Conservation (phyloP, 257 asterid genomes). For the Catharanthus roseus region DNA sequence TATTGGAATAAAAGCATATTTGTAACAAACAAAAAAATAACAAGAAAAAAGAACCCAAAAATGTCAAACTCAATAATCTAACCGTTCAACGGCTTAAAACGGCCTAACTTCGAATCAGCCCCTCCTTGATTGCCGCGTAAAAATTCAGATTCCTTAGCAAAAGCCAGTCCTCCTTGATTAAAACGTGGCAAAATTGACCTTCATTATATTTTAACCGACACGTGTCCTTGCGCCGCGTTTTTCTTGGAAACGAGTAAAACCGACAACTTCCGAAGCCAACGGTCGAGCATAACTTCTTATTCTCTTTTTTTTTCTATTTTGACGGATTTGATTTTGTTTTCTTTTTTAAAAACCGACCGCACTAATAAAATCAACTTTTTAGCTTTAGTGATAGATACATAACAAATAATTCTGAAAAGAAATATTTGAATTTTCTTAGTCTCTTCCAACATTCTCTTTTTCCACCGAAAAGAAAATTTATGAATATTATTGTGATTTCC, state of each 20-base stretch:
- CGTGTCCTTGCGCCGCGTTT: constrained; percentile 20
- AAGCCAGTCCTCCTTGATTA: background rate
- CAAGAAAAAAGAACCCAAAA: background rate
- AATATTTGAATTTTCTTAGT: background rate
- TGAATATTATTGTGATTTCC: too few species aligned
- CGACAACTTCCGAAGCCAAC: constrained; percentile 8
- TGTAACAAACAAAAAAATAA: too few species aligned
- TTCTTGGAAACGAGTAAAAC: background rate
- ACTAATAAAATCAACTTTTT: background rate
- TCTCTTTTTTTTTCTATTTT: background rate
- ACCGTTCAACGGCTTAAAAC: constrained; percentile 34
- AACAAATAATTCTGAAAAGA: background rate
- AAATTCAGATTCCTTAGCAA: constrained; percentile 17
- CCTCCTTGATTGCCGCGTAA: constrained; percentile 28
- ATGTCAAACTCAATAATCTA: background rate
- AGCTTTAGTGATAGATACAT: background rate
- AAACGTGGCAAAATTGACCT: constrained; percentile 37
- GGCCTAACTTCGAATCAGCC: constrained; percentile 15
- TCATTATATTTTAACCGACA: constrained; percentile 13
- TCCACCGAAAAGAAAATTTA: background rate
- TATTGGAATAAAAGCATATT: too few species aligned
- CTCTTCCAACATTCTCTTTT: background rate
- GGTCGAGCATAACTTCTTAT: background rate
- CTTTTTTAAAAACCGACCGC: background rate
- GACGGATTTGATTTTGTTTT: too few species aligned